Base-by-base conservation (phyloP, 495 filamentous ascomycete genomes). In the Delitschia confertaspora region DNA sequence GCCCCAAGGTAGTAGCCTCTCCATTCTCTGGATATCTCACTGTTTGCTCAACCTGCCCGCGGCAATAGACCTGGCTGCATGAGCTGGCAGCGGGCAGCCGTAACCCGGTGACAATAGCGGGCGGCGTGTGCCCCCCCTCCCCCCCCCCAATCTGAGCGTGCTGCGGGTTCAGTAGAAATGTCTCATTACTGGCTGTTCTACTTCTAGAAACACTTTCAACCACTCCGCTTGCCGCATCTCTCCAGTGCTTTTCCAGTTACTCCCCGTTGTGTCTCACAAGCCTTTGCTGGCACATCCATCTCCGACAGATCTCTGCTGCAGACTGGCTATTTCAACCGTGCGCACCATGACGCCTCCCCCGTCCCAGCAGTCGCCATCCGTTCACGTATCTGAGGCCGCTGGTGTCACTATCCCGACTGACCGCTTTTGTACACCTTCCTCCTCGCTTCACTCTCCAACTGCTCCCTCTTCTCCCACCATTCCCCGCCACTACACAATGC, bases 31-130 rank as follows among this genome's bases (percentile, higher is more conserved):
- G 26, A 7, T 29, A 29, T 7, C 26, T 29, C 7, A 29, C 41
- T 51, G 53, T 49, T 56, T 52, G 48, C 38, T 33, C 9, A 18
- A 11, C 22, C 21, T 21, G 20, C 8, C 40, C 30, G 47, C 47
- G 13, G 35, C 47, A 45, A 17, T 6, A 34, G 13, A 33, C 6
- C 11, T 37, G 6, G 21, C 38, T 43, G 40, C 33, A 33, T 7
- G 13, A 29, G 7, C 38, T 42, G 42, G 42, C 49, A 47, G 42
- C 45, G 33, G 51, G 47, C 42, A 37, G 24, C 52, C 56, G 52
- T 45, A 38, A 33, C 24, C 23, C 38, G 35, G 52, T 47, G 44
- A 56, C 52, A 53, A 45, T 55, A 52, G 36, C 24, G 26, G n/a
- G n/a, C n/a, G n/a, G n/a, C n/a, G n/a, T n/a, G n/a, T n/a, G n/a